Base-by-base conservation (phyloP, 306 rosid genomes). In the Prunus davidiana region DNA sequence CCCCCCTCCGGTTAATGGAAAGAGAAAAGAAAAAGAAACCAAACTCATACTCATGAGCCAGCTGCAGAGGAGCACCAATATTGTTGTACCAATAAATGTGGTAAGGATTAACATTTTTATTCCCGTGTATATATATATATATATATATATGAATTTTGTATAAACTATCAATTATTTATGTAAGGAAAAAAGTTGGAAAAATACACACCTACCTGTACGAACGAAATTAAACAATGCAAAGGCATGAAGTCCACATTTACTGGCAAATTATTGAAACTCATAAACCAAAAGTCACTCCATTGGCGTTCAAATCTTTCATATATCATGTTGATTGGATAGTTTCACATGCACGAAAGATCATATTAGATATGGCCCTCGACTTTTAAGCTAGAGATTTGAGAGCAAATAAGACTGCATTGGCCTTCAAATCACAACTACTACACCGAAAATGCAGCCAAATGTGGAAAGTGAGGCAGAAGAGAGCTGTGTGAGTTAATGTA, bases 361-460 rank as follows among this genome's bases (percentile, higher is more conserved):
- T 24, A 55, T 6, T 6, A 55, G 5, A 4, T 24, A 24, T 60
- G 78, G 61, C 30, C 61, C 70, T n/a, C 22, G 19, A 49, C 71
- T 49, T n/a, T 50, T 3, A 73, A 18, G 5, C 2, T 25, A 12
- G 32, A 24, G n/a, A 3, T 38, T 38, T 54, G 64, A 6, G 64
- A 54, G 28, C 27, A 70, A 70, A 16, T 52, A 11, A 19, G 61
- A 18, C n/a, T 0, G 13, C 47, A 19, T 41, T 52, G 22, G 69
- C 32, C 50, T 70, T 76, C 16, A 7, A 56, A 74, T 76, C 16
- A 38, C 66, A 74, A 45, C 74, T 27, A 73, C 76, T 58, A 64
- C 86, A 83, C 82, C 67, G 60, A 80, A 72, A 62, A 62, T 27
- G 4, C 5, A 12, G 20, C 20, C 4, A 22, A 11, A 71, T 12